These are phyloP conservation scores for Pezicula radicicola DNA, from an alignment of 2,329 filamentous ascomycete genomes.

Conservation along the genomic window DNA sequence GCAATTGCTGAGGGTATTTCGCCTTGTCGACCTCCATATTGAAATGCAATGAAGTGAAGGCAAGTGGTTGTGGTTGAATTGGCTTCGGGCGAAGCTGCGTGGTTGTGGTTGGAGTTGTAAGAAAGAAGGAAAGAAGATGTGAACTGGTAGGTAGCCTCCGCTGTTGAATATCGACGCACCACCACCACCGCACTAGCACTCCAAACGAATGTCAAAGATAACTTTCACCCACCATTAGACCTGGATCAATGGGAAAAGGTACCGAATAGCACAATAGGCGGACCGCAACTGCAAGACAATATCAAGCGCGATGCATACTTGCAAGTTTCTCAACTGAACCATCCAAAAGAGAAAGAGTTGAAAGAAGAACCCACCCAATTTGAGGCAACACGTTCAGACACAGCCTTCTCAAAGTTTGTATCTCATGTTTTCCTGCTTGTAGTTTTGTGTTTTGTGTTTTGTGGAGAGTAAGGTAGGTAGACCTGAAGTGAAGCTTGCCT, in stretches of 20 bases:
- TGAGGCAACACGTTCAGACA: neutral
- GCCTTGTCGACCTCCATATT: constrained; percentile 54
- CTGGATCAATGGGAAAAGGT: too few species aligned
- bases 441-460: neutral
- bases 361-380: neutral
- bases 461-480: too few species aligned
- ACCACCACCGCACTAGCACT: too few species aligned
- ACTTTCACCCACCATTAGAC: too few species aligned
- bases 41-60: neutral
- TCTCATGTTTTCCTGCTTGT: neutral
- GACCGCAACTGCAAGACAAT: too few species aligned
- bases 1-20: constrained; percentile 45
- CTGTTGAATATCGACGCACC: too few species aligned
- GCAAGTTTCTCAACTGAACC: too few species aligned
- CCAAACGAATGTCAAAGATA: too few species aligned
- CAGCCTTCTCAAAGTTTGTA: neutral
- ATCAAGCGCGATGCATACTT: too few species aligned
- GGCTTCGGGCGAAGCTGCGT: neutral
- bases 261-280: too few species aligned
- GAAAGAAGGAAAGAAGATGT: too few species aligned
- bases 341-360: neutral
- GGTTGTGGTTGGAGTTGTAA: neutral
- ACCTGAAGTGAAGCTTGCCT: neutral
- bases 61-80: neutral
- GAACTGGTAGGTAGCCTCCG: too few species aligned